These are phyloP conservation scores for Aristolochia fimbriata DNA, from an alignment of 164 flowering plant genomes.

Conservation along the genomic window DNA sequence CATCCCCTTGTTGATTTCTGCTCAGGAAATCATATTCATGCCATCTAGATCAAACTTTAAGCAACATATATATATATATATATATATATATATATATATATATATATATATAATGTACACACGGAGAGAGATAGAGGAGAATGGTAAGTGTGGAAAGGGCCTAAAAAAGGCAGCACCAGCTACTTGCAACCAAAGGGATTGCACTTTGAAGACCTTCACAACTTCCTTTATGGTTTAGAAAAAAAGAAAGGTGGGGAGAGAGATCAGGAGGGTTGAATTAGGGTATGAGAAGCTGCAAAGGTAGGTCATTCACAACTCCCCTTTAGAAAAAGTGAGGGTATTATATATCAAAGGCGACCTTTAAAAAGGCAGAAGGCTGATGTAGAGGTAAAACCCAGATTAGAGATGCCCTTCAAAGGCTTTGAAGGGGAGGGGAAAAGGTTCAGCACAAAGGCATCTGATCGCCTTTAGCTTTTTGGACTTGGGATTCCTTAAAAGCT, in stretches of 20 bases:
- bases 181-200: slow-evolving; percentile 63
- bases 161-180: slow-evolving; percentile 37
- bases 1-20: slow-evolving; percentile 18
- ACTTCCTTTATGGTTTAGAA: slow-evolving; percentile 16
- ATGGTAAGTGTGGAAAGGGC: slow-evolving; percentile 13
- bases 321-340: slow-evolving; percentile 10
- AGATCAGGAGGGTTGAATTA: slow-evolving; percentile 19
- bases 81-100: neutral
- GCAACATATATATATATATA: slow-evolving; percentile 18
- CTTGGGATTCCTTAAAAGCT: slow-evolving; percentile 32
- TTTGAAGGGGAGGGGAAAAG: slow-evolving; percentile 12
- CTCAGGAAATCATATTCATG: slow-evolving; percentile 21
- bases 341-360: neutral
- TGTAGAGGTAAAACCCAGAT: slow-evolving; percentile 9
- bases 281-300: slow-evolving; percentile 28
- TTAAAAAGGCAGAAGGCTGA: slow-evolving; percentile 11
- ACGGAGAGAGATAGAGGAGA: slow-evolving; percentile 7
- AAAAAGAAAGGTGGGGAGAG: slow-evolving; percentile 21
- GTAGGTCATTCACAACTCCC: slow-evolving; percentile 22
- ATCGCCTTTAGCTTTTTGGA: slow-evolving; percentile 13
- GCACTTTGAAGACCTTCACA: slow-evolving; percentile 27
- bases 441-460: slow-evolving; percentile 23
- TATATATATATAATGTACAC: neutral
- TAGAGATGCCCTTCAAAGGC: slow-evolving; percentile 23
- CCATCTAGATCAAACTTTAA: slow-evolving; percentile 46